Conservation (phyloP, 1,284 basidiomycete genomes). For the Tilletia horrida region DNA sequence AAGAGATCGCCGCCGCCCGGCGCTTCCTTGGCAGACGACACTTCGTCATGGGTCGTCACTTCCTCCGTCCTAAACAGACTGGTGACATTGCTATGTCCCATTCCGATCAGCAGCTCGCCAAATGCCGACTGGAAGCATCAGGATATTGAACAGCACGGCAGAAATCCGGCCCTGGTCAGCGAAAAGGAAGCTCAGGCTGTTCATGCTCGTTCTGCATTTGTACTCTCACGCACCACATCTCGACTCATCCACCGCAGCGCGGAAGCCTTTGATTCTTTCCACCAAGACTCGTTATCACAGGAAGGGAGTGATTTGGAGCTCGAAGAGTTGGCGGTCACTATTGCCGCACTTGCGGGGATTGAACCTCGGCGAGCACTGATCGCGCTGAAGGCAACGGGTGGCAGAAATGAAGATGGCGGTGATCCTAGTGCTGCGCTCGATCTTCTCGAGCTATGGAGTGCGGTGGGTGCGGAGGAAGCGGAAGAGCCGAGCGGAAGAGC, state of each 20-base stretch:
- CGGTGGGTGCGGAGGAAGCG: constrained; percentile 23
- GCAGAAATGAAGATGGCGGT: constrained; percentile 23
- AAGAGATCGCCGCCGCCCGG: too few relatives aligned
- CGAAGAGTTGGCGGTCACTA: background rate
- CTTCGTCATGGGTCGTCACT: constrained; percentile 42
- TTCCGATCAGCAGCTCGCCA: background rate
- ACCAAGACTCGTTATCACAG: background rate
- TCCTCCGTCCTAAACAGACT: constrained; percentile 49
- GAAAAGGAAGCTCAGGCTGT: background rate
- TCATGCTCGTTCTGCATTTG: background rate
- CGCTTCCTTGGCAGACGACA: background rate
- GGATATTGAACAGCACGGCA: too few relatives aligned
- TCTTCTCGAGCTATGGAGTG: constrained; percentile 39
- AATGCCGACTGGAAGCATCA: background rate
- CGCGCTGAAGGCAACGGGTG: constrained; percentile 43
- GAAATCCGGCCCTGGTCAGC: constrained; percentile 14
- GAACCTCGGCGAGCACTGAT: constrained; percentile 22
- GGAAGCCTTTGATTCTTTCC: constrained; percentile 28
- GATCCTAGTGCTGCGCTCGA: constrained; percentile 45
- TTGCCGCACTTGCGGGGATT: constrained; percentile 30
- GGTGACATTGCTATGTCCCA: constrained; percentile 32
- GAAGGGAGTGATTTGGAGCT: constrained; percentile 23
- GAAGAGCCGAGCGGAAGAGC: too few relatives aligned
- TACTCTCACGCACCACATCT: constrained; percentile 1
- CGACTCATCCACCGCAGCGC: constrained; percentile 34